Evolutionary conservation across 2,329 filamentous ascomycete genomes (phyloP), one percentile per base, ranked within the genome.

Genomic region (Botryotinia narcissicola): DNA sequence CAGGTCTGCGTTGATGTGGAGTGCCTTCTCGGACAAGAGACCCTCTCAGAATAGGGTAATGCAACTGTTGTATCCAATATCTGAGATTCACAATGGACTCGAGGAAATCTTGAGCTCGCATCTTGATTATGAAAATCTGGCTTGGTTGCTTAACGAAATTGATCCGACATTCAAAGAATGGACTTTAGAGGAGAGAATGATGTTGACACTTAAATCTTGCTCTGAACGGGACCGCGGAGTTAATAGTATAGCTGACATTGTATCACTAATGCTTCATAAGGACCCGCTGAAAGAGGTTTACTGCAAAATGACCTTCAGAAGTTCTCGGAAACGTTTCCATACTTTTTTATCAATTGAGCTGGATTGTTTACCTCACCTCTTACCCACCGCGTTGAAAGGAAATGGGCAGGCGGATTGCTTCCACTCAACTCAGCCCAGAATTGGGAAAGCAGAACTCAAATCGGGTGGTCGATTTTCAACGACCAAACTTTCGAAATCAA

Each of bases 81-180:
- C 48, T n/a, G 48, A 54, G 3, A 7, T 54, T n/a, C 25, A 51
- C 14, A 51, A n/a, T 51, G 1, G 5, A n/a, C 14, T n/a, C 12
- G 4, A 51, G 6, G 0, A n/a, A 14, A 6, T 51, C 2, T 5
- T 0, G 46, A 4, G 8, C 2, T 1, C 0, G 2, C 4, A 0
- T 16, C 0, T 14, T n/a, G 12, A 51, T n/a, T 5, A 0, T 16
- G 48, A 54, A 0, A 3, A 0, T n/a, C 1, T 54, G 16, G 2
- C 48, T 54, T 54, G 12, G 48, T 12, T 54, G 25, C 48, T 54
- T n/a, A 0, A n/a, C n/a, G 6, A 14, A 6, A 51, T n/a, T n/a
- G 48, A 51, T n/a, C 48, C 48, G 25, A 51, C 48, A n/a, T 51
- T 51, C 25, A n/a, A 51, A n/a, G 48, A 51, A 5, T 51, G 25